These are phyloP conservation scores for Antitrichia curtipendula DNA, from an alignment of 225 moss, liverwort and hornwort genomes.

Conservation along the genomic window DNA sequence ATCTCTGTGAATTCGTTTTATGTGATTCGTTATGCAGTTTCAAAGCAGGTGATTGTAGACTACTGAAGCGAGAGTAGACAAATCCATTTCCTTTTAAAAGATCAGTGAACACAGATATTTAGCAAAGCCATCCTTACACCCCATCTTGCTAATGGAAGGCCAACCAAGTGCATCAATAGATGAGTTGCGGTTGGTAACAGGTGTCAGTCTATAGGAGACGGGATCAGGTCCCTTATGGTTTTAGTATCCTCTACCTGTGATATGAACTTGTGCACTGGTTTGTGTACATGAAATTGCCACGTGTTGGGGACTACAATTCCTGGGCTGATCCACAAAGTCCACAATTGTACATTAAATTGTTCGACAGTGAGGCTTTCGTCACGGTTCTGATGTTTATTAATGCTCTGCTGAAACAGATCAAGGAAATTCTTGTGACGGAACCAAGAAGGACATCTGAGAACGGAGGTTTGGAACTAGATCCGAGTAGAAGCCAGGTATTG, in stretches of 20 bases:
- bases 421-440: not conserved
- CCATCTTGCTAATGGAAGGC: not conserved
- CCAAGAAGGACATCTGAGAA: not conserved
- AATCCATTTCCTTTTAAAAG: not conserved
- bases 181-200: not conserved
- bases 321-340: not conserved
- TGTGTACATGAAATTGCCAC: not conserved
- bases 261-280: not conserved
- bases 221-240: not conserved
- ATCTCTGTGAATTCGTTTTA: not conserved
- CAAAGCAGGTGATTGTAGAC: not conserved
- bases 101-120: not conserved
- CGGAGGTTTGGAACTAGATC: not conserved
- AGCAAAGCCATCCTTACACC: not conserved
- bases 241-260: not conserved
- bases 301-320: not conserved
- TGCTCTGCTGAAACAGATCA: not conserved
- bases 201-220: not conserved
- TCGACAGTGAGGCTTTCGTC: not conserved
- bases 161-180: not conserved
- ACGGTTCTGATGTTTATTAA: not conserved
- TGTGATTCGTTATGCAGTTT: not conserved
- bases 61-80: not conserved
- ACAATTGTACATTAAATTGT: not conserved
- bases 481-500: conserved; percentile 2